These are phyloP conservation scores for Recurvomyces mirabilis DNA, from an alignment of 495 filamentous ascomycete genomes.

Conservation along the genomic window DNA sequence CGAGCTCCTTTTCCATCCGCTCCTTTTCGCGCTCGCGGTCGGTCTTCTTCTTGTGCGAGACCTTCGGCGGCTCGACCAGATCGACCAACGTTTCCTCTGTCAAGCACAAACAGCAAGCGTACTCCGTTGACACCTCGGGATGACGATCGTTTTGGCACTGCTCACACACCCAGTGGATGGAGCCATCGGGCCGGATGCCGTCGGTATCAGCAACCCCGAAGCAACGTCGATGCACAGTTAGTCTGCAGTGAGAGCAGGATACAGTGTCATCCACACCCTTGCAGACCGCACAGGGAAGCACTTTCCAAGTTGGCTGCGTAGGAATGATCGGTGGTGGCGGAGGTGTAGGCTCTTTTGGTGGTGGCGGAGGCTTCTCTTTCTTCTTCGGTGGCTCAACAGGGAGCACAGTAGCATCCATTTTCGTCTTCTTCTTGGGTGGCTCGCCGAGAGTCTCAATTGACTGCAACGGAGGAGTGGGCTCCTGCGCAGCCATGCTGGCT, in stretches of 20 bases:
- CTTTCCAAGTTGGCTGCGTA: conserved; percentile 23
- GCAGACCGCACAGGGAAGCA: conserved; percentile 79
- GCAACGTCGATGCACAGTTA: conserved; percentile 88
- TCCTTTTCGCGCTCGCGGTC: conserved; percentile 88
- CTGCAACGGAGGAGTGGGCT: conserved; percentile 4
- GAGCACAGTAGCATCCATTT: conserved; percentile 40
- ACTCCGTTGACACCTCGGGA: conserved; percentile 73
- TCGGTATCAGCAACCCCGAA: conserved; percentile 73
- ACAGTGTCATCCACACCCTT: conserved; percentile 57
- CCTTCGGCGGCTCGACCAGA: conserved; percentile 72
- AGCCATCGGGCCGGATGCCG: conserved; percentile 27
- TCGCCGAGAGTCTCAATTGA: conserved; percentile 8
- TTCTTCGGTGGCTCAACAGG: conserved; percentile 66
- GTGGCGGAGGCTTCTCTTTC: conserved; percentile 36
- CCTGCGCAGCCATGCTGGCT: conserved; percentile 28
- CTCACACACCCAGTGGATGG: conserved; percentile 82
- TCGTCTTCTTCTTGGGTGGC: conserved; percentile 50
- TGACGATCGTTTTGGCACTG: conserved; percentile 89
- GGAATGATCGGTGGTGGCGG: conserved; percentile 28
- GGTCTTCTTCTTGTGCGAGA: conserved; percentile 82
- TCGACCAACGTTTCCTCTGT: conserved; percentile 65
- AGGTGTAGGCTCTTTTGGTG: conserved; percentile 28
- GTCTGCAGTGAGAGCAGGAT: conserved; percentile 69
- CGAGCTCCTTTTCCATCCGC: conserved; percentile 66
- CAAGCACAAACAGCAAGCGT: conserved; percentile 87